phyloP scores from a whole-genome alignment of 2,329 filamentous ascomycete species.

The Pseudogymnoascus sp. region DNA sequence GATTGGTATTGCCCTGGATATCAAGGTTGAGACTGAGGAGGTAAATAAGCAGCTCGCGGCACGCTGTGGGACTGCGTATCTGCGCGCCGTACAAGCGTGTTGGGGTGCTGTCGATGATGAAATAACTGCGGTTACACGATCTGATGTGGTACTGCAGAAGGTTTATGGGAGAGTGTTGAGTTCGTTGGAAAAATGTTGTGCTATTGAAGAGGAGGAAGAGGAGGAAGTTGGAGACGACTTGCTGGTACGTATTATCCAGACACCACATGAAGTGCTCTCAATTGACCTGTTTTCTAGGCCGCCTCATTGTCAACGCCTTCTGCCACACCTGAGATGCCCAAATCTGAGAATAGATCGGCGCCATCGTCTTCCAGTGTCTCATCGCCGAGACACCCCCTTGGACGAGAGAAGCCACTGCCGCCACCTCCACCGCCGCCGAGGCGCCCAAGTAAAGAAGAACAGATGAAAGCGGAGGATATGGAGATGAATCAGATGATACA shows the following conservation, averaged over 20 bases:
- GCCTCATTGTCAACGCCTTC: not conserved
- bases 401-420: not conserved
- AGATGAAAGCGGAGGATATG: not conserved
- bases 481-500: not conserved
- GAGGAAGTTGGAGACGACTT: slow-evolving; percentile 44
- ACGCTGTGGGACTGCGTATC: slow-evolving; percentile 64
- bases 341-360: not conserved
- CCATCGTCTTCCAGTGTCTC: not conserved
- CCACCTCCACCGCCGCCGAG: not conserved
- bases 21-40: slow-evolving; percentile 21
- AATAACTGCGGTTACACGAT: slow-evolving; percentile 36
- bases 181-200: slow-evolving; percentile 50
- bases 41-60: slow-evolving; percentile 27
- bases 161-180: slow-evolving; percentile 43
- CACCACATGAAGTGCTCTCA: not conserved
- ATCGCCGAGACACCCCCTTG: not conserved
- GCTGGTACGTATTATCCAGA: slow-evolving; percentile 15
- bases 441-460: not conserved
- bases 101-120: slow-evolving; percentile 62
- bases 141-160: slow-evolving; percentile 48
- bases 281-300: not conserved
- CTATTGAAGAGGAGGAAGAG: slow-evolving; percentile 50
- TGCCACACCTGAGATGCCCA: not conserved
- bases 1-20: not conserved
- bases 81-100: slow-evolving; percentile 65